Base-by-base conservation (phyloP, 345 rosid genomes). In the Atalantia buxifolia region DNA sequence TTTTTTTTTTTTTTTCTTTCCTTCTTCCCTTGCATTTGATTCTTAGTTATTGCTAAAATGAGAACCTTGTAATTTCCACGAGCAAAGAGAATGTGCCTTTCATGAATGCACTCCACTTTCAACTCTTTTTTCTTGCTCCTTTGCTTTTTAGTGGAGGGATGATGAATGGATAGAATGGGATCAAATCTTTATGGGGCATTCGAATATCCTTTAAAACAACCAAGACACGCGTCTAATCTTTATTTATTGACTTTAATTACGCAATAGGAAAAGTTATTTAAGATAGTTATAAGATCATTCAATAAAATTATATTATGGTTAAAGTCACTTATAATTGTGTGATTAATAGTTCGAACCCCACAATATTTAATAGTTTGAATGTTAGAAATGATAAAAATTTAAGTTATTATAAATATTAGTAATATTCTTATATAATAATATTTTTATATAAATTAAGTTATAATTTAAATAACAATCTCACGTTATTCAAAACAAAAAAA, bases 381-480 rank as follows among this genome's bases (percentile, higher is more conserved):
- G 4, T 31, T 36, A 36, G 2, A 36, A 0, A 1, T 0, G 1
- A 0, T 36, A 36, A 36, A 6, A 36, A 36, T 36, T 36, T 36
- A 7, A 6, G 0, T 7, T 36, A 36, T 7, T 36, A 1, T 36
- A 36, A 36, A 36, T 36, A 36, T 7, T 0, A 8, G 0, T 38
- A 38, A 38, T 38, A 38, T 38, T 38, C 0, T 7, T 0, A 38
- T 38, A 38, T 38, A 8, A 38, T 38, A 8, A 38, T 38, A 38
- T 38, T 38, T 0, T 7, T 0, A 38, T 38, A 38, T 38, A 8
- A 38, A 8, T 1, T 8, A 0, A 38, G 2, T 38, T 38, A 38
- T 9, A 38, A 38, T 8, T 7, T 38, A 0, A 38, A 38, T 7
- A 38, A 38, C 0, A 38, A 38, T 38, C 0, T 38, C 0, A 2